Evolutionary conservation across 1,284 basidiomycete genomes (phyloP), one percentile per base, ranked within the genome.

Genomic region (Testicularia cyperi): DNA sequence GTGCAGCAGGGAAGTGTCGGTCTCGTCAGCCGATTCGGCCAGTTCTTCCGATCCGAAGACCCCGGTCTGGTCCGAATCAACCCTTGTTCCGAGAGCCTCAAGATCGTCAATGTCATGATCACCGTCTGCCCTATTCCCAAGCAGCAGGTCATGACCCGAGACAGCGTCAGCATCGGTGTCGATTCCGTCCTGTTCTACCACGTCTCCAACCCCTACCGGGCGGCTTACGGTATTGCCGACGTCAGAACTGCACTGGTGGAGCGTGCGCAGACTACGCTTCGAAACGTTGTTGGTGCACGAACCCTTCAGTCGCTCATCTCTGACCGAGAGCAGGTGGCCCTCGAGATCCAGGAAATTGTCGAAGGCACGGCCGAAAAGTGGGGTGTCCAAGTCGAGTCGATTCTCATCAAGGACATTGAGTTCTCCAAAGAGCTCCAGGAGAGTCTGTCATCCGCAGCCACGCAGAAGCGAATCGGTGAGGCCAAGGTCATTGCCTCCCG

Each of bases 321-420:
- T 5, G 92, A 97, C 79, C 88, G 94, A 60, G 94, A 97, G 75
- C 90, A 89, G 45, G 91, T 97, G 58, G 94, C 92, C 4, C 87
- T 87, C 70, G 92, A 96, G 78, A 92, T 96, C 45, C 90, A 90
- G 35, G 90, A 94, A 77, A 94, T 96, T 48, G 89, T 95, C 72
- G 63, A 75, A 37, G 39, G 43, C 8, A 52, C 69, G 14, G 64
- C 65, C 5, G 79, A 81, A 61, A 80, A 90, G 78, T 96, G 92
- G 92, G 92, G 92, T 78, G 92, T 96, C 34, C 83, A 87, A 24
- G 91, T 95, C 77, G 91, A 95, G 78, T 88, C 88, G 44, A 92
- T 96, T 79, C 84, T 95, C 21, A 77, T 81, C 65, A 79, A 80
- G 58, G 90, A 92, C 78, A 90, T 92, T 80, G 86, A 91, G 78